Evolutionary conservation across 768 basidiomycete species (phyloP).

Genomic region (Mrakia hoshinonis): DNA sequence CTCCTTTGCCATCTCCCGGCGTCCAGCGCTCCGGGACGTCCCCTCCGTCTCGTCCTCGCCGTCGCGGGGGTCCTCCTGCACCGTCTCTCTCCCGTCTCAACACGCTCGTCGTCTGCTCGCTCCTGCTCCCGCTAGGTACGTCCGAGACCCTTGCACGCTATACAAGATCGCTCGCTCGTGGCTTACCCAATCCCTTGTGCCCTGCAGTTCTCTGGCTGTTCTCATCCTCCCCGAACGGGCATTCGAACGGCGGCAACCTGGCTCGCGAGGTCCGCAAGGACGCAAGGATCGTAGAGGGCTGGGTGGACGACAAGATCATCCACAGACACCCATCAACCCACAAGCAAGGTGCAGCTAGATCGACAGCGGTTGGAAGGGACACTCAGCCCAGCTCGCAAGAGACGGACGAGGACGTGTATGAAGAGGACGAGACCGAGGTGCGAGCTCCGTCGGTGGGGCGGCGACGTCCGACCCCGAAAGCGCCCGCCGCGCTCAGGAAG

Average conservation of each 20-base stretch:
- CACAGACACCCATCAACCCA: background rate
- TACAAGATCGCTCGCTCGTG: background rate
- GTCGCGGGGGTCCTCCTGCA: background rate
- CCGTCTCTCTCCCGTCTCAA: constrained; percentile 9
- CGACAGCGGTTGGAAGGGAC: background rate
- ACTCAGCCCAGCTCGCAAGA: background rate
- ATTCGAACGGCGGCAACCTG: background rate
- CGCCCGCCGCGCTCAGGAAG: background rate
- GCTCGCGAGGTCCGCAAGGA: background rate
- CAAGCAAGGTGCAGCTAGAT: background rate
- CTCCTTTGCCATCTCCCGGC: too few relatives aligned
- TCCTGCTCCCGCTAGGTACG: background rate
- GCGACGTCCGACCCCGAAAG: background rate
- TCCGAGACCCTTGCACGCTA: background rate
- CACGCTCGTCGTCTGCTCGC: constrained; percentile 1
- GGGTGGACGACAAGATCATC: background rate
- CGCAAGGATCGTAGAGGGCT: background rate
- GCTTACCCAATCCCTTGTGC: background rate
- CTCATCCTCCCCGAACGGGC: background rate
- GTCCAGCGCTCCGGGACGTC: background rate
- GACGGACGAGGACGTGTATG: background rate
- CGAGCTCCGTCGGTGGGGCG: background rate
- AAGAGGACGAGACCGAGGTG: background rate
- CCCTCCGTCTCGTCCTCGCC: background rate
- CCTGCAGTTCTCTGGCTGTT: background rate